Base-by-base conservation (phyloP, 1,284 basidiomycete genomes). In the Ceratobasidium sp. region DNA sequence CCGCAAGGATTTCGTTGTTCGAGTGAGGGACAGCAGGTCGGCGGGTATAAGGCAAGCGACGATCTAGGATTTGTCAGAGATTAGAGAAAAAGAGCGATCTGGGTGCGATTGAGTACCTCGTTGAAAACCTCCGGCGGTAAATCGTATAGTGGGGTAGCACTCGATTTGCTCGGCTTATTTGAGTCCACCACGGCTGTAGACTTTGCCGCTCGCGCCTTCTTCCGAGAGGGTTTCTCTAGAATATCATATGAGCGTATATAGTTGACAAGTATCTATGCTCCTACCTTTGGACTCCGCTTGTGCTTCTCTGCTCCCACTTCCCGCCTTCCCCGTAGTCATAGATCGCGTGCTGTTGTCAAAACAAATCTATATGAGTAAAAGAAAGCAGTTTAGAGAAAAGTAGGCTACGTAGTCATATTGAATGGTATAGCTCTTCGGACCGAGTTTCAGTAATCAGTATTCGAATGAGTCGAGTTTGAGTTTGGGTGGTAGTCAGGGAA, bases 1-100 rank as follows among this genome's bases (percentile, higher is more conserved):
- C 20, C 82, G 81, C 26, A 84, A 77, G 28, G 56, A 61, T 61
- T 82, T 82, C 13, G 80, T 82, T 0, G 80, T 71, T 46, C 84
- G n/a, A n/a, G n/a, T n/a, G n/a, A n/a, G n/a, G n/a, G n/a, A n/a
- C n/a, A n/a, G n/a, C n/a, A n/a, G n/a, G n/a, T n/a, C n/a, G n/a
- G n/a, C n/a, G n/a, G n/a, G n/a, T n/a, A n/a, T n/a, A n/a, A n/a
- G n/a, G n/a, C n/a, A n/a, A n/a, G n/a, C n/a, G n/a, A n/a, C n/a
- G n/a, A n/a, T n/a, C n/a, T n/a, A n/a, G n/a, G n/a, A n/a, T n/a
- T n/a, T n/a, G n/a, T n/a, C n/a, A n/a, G n/a, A n/a, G n/a, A n/a
- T n/a, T n/a, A n/a, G n/a, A n/a, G n/a, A n/a, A n/a, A n/a, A n/a
- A n/a, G n/a, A n/a, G n/a, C n/a, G n/a, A n/a, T n/a, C n/a, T n/a